A percentile compares a stretch with the other conserved stretches of the same genome.
Conservation (phyloP, 176 grass and related monocot species). For the Musa schizocarpa region DNA sequence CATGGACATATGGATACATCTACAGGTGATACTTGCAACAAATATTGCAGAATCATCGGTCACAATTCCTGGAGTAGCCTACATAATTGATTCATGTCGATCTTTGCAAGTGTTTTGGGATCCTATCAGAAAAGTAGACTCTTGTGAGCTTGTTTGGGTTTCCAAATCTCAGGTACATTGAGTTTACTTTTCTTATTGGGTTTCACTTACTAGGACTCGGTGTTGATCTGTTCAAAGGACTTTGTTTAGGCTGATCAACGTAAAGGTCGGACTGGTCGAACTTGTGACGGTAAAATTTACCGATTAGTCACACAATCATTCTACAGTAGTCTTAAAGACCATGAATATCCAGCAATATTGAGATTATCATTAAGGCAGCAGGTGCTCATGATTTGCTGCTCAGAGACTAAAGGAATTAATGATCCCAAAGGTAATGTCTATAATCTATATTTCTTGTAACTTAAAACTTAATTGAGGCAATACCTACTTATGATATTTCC, state of each 20-base stretch:
- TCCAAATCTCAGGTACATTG: constrained; percentile 70
- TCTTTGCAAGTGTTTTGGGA: constrained; percentile 93
- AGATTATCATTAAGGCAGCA: constrained; percentile 84
- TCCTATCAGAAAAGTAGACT: constrained; percentile 55
- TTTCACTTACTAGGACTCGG: not conserved
- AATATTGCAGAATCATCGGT: constrained; percentile 97
- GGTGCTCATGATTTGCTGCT: constrained; percentile 77
- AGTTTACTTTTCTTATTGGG: not conserved
- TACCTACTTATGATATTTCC: not conserved
- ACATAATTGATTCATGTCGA: constrained; percentile 83
- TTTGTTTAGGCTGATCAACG: constrained; percentile 60
- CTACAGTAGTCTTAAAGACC: constrained; percentile 62
- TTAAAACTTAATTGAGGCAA: not conserved
- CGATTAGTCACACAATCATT: constrained; percentile 57
- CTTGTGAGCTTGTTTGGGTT: constrained; percentile 66
- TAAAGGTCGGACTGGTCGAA: constrained; percentile 89
- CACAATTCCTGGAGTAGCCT: constrained; percentile 80
- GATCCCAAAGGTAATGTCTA: constrained; percentile 57
- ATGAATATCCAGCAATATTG: constrained; percentile 81
- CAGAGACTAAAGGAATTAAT: constrained; percentile 70
- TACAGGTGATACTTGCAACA: constrained; percentile 88
- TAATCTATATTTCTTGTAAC: not conserved
- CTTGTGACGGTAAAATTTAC: constrained; percentile 81
- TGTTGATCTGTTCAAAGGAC: not conserved
- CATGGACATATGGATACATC: constrained; percentile 11